phyloP scores from a whole-genome alignment of 352 stramenopile species.

The Phytophthora hybrid region DNA sequence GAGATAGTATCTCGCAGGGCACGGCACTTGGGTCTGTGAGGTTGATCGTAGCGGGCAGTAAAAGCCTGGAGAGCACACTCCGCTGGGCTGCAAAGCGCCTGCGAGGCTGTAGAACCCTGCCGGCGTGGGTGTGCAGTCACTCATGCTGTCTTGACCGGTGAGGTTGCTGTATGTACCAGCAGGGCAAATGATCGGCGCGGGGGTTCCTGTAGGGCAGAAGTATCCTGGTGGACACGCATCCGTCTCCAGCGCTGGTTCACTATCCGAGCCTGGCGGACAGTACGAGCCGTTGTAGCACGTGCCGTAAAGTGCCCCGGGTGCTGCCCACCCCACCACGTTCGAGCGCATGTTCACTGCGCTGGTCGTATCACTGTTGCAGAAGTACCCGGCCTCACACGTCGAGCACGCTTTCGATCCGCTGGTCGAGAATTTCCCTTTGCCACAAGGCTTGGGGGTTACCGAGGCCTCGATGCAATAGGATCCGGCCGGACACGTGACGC shows the following conservation, averaged over 20 bases:
- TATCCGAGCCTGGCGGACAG: constrained; percentile 71
- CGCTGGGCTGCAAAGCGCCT: constrained; percentile 64
- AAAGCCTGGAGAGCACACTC: constrained; percentile 75
- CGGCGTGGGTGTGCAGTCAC: constrained; percentile 79
- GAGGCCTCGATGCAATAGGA: constrained; percentile 84
- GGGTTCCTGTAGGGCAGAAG: constrained; percentile 80
- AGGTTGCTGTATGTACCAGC: constrained; percentile 89
- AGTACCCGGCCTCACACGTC: constrained; percentile 75
- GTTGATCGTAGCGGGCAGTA: constrained; percentile 86
- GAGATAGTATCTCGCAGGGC: constrained; percentile 81
- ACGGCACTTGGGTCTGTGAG: constrained; percentile 76
- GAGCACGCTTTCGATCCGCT: constrained; percentile 66
- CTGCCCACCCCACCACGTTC: constrained; percentile 60
- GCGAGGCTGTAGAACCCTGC: constrained; percentile 75
- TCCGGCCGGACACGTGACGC: constrained; percentile 79
- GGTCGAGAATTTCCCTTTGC: constrained; percentile 68
- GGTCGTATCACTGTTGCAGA: constrained; percentile 79
- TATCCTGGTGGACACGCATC: constrained; percentile 86
- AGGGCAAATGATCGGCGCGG: constrained; percentile 76
- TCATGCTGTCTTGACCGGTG: constrained; percentile 74
- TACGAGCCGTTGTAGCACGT: constrained; percentile 91
- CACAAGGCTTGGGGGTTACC: constrained; percentile 66
- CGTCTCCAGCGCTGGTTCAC: constrained; percentile 70
- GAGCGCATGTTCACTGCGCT: constrained; percentile 71
- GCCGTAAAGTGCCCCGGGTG: constrained; percentile 67